Evolutionary conservation across 345 rosid species (phyloP), one percentile per base, ranked within the genome.

Genomic region (Murraya paniculata): DNA sequence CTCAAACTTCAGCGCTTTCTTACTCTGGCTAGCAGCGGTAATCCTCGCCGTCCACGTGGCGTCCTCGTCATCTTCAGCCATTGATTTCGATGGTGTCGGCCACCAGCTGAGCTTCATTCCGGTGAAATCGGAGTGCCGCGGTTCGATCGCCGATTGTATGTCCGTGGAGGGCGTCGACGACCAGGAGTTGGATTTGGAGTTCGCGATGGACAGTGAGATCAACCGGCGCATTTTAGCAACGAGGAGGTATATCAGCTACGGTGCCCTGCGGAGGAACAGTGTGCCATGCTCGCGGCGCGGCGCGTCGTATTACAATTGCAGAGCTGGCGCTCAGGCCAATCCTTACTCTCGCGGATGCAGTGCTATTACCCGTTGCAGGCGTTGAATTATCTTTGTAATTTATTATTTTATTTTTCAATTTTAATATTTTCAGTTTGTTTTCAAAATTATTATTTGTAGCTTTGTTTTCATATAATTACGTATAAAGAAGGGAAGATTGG

Each of bases 211-310:
- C 41, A 85, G 94, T 25, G 99, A 91, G 87, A 94, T 73, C 84
- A 90, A 59, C 82, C 79, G 98, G 87, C 97, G 99, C 56, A 94
- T 96, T 64, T 87, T 96, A 79, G 94, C 91, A 0, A 59, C 81
- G 2, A 78, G 22, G 74, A 80, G 82, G 78, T 94, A 94, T 84
- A 90, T 96, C 16, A 90, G 99, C 96, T 95, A 95, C 80, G 97
- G 96, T 58, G 96, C 98, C 74, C 92, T 95, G 72, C 83, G 89
- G 89, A 87, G 92, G 82, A 87, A 91, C 93, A 82, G 71, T 33
- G 88, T 95, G 0, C 98, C 99, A 0, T 95, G 99, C 84, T 95
- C 98, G 1, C 77, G 92, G 36, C 93, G 99, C 24, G 97, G 99
- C 24, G 92, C 96, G 21, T 93, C 98, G 76, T 95, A 95, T 84